A percentile compares a stretch with the other conserved stretches of the same genome.
Evolutionary conservation across 169 alveolate species (phyloP).

Genomic region (Toxoplasma gondii): DNA sequence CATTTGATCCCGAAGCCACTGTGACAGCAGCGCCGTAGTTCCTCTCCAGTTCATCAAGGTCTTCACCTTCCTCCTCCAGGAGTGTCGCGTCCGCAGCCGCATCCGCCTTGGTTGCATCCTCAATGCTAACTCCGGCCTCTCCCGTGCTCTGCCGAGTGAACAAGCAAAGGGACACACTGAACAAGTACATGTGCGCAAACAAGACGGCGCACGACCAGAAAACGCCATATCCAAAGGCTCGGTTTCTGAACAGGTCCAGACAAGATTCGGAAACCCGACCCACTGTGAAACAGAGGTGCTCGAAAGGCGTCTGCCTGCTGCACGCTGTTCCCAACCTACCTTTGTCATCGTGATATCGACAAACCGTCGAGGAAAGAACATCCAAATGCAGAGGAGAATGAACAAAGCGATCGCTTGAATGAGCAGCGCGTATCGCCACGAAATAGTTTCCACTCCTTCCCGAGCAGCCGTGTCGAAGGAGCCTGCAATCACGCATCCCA

Average conservation of each 20-base stretch:
- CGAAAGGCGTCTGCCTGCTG: too few relatives aligned
- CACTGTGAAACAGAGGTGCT: too few relatives aligned
- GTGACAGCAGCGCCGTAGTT: not conserved
- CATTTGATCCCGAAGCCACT: not conserved
- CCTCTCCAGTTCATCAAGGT: not conserved
- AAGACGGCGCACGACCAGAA: not conserved
- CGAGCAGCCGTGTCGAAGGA: slow-evolving; percentile 19
- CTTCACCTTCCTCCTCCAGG: not conserved
- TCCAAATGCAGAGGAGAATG: slow-evolving; percentile 15
- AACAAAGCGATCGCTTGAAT: slow-evolving; percentile 25
- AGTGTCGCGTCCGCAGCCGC: not conserved
- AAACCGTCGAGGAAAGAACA: slow-evolving; percentile 20
- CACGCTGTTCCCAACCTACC: too few relatives aligned
- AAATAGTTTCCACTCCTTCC: not conserved
- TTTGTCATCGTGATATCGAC: slow-evolving; percentile 17
- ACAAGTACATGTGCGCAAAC: not conserved
- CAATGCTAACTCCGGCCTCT: not conserved
- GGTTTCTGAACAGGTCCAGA: too few relatives aligned
- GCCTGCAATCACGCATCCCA: slow-evolving; percentile 57
- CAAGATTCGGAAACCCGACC: too few relatives aligned
- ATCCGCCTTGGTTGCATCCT: not conserved
- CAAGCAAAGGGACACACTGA: not conserved
- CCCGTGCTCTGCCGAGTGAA: not conserved
- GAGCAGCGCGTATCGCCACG: slow-evolving; percentile 42
- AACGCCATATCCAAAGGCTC: not conserved